phyloP scores from a whole-genome alignment of 2,329 filamentous ascomycete species.

The Hypoxylon sp. region DNA sequence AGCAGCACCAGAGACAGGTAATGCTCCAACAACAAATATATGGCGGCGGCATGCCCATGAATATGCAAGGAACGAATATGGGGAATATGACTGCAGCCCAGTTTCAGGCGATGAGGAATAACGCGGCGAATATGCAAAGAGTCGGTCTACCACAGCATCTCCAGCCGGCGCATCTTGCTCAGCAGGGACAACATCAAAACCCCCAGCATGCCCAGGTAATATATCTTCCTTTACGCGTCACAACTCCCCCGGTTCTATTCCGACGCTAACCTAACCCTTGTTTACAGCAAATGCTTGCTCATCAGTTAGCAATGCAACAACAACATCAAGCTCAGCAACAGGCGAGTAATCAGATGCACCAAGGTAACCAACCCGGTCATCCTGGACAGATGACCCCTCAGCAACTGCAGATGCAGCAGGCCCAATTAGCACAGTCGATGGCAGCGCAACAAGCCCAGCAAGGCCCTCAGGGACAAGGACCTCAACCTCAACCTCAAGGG shows the following conservation, averaged over 20 bases:
- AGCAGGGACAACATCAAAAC: constrained; percentile 50
- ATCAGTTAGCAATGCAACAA: constrained; percentile 56
- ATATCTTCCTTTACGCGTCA: not conserved
- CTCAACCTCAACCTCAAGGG: constrained; percentile 44
- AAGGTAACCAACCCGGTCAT: constrained; percentile 53
- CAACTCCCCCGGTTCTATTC: not conserved
- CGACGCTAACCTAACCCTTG: constrained; percentile 10
- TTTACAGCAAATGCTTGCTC: constrained; percentile 40
- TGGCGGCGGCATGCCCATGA: constrained; percentile 57
- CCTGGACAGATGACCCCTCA: constrained; percentile 58
- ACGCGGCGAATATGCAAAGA: constrained; percentile 53
- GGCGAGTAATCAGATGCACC: constrained; percentile 59
- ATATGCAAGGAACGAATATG: constrained; percentile 53
- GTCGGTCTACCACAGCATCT: constrained; percentile 61
- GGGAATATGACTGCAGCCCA: constrained; percentile 56
- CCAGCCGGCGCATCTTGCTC: constrained; percentile 55
- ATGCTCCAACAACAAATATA: constrained; percentile 53
- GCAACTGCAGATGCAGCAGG: constrained; percentile 57
- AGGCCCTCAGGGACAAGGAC: constrained; percentile 40
- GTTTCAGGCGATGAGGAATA: constrained; percentile 59
- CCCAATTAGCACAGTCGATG: constrained; percentile 55
- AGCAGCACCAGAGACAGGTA: constrained; percentile 49
- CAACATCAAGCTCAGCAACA: constrained; percentile 57
- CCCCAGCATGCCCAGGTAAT: constrained; percentile 50
- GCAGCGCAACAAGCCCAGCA: constrained; percentile 46